Evolutionary conservation across 805 yeast genomes (phyloP).

Genomic region (Lachancea sp.): DNA sequence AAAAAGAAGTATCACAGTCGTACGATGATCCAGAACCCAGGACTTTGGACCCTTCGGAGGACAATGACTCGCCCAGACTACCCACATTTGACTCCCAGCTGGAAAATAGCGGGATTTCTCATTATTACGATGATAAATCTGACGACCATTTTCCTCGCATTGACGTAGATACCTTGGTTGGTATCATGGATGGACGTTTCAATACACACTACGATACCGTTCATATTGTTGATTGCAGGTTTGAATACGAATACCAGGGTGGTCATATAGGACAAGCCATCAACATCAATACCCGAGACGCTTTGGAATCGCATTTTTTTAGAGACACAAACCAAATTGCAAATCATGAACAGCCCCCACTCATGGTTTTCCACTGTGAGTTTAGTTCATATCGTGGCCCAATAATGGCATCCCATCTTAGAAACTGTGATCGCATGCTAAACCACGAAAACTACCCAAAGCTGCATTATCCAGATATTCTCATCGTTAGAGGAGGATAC

Average conservation of each 20-base stretch:
- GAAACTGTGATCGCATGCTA: conserved; percentile 72
- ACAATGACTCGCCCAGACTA: neutral
- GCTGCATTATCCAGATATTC: conserved; percentile 80
- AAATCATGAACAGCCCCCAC: conserved; percentile 23
- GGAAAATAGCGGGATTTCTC: conserved; percentile 50
- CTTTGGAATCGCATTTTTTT: conserved; percentile 54
- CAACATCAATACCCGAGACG: conserved; percentile 65
- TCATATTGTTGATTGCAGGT: conserved; percentile 78
- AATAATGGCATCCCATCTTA: conserved; percentile 74
- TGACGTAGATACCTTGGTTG: conserved; percentile 37
- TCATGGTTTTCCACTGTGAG: conserved; percentile 90
- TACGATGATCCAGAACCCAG: conserved; percentile 14
- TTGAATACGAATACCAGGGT: conserved; percentile 85
- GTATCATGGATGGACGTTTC: conserved; percentile 35
- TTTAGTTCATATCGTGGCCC: conserved; percentile 94
- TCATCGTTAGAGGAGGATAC: conserved; percentile 88
- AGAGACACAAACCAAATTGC: conserved; percentile 11
- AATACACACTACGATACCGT: conserved; percentile 47
- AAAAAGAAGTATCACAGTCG: conserved; percentile 39
- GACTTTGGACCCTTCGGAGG: conserved; percentile 21
- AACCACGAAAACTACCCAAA: conserved; percentile 75
- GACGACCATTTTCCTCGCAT: conserved; percentile 50
- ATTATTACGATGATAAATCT: conserved; percentile 36
- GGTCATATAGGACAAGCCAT: conserved; percentile 86
- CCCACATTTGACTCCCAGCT: conserved; percentile 51